These are phyloP conservation scores for Fusarium sp. DNA, from an alignment of 2,329 filamentous ascomycete genomes.

Conservation along the genomic window DNA sequence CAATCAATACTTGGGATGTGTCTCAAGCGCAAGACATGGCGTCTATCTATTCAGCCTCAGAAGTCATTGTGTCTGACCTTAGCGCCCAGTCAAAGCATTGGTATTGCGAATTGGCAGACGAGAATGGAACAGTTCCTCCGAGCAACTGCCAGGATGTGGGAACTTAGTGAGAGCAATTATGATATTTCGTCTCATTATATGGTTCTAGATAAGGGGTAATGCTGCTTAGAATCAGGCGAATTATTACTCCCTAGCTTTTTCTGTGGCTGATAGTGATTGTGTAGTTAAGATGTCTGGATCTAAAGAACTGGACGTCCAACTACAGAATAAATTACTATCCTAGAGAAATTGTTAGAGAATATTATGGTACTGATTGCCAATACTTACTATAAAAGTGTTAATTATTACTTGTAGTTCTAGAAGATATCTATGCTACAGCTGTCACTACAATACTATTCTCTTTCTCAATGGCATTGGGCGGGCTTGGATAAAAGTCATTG, in stretches of 20 bases:
- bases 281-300: background rate
- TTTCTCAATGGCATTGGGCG: background rate
- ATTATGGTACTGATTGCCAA: background rate
- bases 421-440: fast-evolving
- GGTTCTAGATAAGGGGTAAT: background rate
- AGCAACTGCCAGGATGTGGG: background rate
- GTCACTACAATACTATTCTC: background rate
- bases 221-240: background rate
- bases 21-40: constrained; percentile 5
- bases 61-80: constrained; percentile 6
- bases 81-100: background rate
- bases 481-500: background rate
- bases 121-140: constrained; percentile 3
- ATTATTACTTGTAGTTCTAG: background rate
- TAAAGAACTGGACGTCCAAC: no score
- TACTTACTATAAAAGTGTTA: background rate
- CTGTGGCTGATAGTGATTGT: background rate
- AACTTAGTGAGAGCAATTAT: background rate
- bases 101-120: background rate
- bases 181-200: background rate
- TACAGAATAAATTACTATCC: no score
- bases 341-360: background rate
- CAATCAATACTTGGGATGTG: constrained; percentile 1
- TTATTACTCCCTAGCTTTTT: background rate
- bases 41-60: background rate